Percentiles rank a stretch among this genome's conserved stretches.
Evolutionary conservation across 352 stramenopile genomes (phyloP).

Genomic region (Phytophthora agathidicida): DNA sequence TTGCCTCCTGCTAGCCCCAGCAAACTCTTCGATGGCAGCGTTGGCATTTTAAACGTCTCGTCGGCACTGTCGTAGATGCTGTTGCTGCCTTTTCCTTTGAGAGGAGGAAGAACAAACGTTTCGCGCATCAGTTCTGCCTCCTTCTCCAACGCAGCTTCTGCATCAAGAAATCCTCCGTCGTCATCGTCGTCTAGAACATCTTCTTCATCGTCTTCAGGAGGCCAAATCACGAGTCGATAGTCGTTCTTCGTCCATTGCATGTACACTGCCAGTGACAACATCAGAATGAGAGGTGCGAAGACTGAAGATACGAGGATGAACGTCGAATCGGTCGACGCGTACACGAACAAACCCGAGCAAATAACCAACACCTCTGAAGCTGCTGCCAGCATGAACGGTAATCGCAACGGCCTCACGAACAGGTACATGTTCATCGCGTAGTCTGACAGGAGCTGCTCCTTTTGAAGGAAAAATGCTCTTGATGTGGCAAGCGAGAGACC

Average conservation of each 20-base stretch:
- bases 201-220: conserved; percentile 81
- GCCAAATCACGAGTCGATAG: conserved; percentile 84
- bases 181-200: conserved; percentile 82
- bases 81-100: conserved; percentile 66
- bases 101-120: conserved; percentile 78
- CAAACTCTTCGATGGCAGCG: conserved; percentile 62
- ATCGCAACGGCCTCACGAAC: conserved; percentile 57
- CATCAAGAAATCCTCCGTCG: conserved; percentile 54
- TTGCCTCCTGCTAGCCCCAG: conserved; percentile 21
- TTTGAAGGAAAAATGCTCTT: conserved; percentile 81
- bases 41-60: conserved; percentile 84
- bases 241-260: conserved; percentile 85
- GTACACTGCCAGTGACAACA: conserved; percentile 77
- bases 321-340: conserved; percentile 71
- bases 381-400: conserved; percentile 83
- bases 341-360: conserved; percentile 83
- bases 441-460: conserved; percentile 76
- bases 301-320: conserved; percentile 84
- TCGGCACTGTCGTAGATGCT: conserved; percentile 61
- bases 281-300: conserved; percentile 78
- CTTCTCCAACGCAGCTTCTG: conserved; percentile 71
- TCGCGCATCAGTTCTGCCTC: conserved; percentile 78
- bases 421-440: conserved; percentile 82
- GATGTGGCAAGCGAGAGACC: conserved; percentile 77
- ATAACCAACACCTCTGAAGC: conserved; percentile 84